A percentile compares a stretch with the other conserved stretches of the same genome.
These are phyloP conservation scores for Fusarium bactridioides DNA, from an alignment of 2,329 filamentous ascomycete genomes.

Conservation along the genomic window DNA sequence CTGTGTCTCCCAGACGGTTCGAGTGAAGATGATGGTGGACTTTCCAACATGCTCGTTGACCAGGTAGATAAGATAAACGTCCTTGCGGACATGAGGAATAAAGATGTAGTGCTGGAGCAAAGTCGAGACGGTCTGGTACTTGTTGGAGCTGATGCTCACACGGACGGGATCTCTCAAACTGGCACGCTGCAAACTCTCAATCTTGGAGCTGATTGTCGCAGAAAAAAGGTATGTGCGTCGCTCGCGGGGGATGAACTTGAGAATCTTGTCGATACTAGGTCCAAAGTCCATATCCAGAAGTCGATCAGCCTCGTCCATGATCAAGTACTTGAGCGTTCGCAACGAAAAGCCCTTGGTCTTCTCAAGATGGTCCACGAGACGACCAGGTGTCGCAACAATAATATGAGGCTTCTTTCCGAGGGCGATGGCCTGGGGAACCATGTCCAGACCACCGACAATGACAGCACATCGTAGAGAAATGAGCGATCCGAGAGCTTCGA, in stretches of 20 bases:
- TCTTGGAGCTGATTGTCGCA: constrained; percentile 92
- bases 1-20: constrained; percentile 92
- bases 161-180: constrained; percentile 84
- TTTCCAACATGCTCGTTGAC: constrained; percentile 89
- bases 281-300: constrained; percentile 95
- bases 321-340: constrained; percentile 81
- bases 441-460: constrained; percentile 93
- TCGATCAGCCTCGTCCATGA: constrained; percentile 94
- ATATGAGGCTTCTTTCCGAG: constrained; percentile 97
- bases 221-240: constrained; percentile 88
- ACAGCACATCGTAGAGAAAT: constrained; percentile 89
- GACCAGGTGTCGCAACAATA: constrained; percentile 88
- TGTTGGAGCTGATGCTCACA: constrained; percentile 81
- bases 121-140: constrained; percentile 91
- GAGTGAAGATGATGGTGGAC: constrained; percentile 86
- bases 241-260: constrained; percentile 84
- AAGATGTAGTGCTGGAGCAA: constrained; percentile 88
- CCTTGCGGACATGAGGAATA: constrained; percentile 86
- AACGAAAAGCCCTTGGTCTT: constrained; percentile 97
- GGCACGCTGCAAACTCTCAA: constrained; percentile 90
- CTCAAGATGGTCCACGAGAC: constrained; percentile 89
- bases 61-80: constrained; percentile 86
- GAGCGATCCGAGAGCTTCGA: constrained; percentile 85
- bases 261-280: constrained; percentile 88
- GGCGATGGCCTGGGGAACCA: constrained; percentile 90